Evolutionary conservation across 2,329 filamentous ascomycete genomes (phyloP), one percentile per base, ranked within the genome.

Genomic region (Pseudonectria foliicola): DNA sequence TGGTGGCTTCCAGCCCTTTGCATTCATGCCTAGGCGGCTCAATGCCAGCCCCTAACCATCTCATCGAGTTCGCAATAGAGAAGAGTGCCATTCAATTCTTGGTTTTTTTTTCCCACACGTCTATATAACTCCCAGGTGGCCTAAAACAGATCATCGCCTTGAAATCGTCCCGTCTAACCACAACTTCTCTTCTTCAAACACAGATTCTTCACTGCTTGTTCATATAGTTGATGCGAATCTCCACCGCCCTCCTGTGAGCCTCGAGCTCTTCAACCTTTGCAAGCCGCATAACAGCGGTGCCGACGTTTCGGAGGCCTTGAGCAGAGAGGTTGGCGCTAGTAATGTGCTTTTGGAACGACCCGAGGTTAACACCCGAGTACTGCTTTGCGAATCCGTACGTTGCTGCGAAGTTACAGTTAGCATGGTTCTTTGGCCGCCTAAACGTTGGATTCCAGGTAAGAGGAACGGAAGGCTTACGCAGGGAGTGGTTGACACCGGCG

Each of bases 331-430:
- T 85, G 1, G 88, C 87, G 66, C 85, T 92, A 25, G 92, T 98
- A 55, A 98, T 95, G 70, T 96, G 88, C 69, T 98, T 98, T 60
- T 95, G 76, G 64, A 95, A 98, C 3, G 90, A 96, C 23, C 78
- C 87, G 6, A 98, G 75, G 61, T 95, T 98, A 55, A 98, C 92
- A 34, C 92, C 92, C 6, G 88, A 95, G 68, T 98, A 98, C 62
- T 98, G 92, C 66, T 94, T 95, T 31, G 92, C 92, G 54, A 94
- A 98, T 27, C 92, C 92, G 56, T 96, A 98, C 1, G 92, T 98
- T 34, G 92, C 88, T 94, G 49, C 3, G 10, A 23, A 31, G 13
- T 34, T 46, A 39, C 49, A 31, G 36, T 52, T 39, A 52, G 49
- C 38, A 14, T 26, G n/a, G 10, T 32, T 16, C 37, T 8, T 13